Conservation (phyloP, 768 basidiomycete species). For the Boletus rubroflammeus region DNA sequence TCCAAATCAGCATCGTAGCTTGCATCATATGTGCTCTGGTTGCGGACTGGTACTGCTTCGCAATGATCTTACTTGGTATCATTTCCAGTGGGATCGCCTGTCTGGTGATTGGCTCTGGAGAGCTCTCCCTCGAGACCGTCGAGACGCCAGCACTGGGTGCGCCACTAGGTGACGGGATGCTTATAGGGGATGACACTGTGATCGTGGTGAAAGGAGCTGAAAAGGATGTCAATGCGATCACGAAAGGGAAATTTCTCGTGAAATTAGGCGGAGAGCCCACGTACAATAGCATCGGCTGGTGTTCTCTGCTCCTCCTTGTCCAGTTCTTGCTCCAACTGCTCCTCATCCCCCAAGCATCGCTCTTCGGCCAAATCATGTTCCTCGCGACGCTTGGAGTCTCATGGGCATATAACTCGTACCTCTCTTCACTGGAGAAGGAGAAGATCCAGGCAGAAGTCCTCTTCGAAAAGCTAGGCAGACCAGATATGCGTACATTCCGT, state of each 20-base stretch:
- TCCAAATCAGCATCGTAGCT: constrained; percentile 19
- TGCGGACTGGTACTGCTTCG: constrained; percentile 31
- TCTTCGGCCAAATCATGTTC: constrained; percentile 37
- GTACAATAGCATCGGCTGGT: constrained; percentile 25
- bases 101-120: constrained; percentile 30
- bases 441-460: constrained; percentile 24
- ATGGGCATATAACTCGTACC: constrained; percentile 35
- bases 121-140: constrained; percentile 16
- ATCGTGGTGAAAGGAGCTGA: constrained; percentile 33
- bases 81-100: constrained; percentile 31
- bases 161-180: constrained; percentile 32
- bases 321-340: constrained; percentile 35
- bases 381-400: constrained; percentile 30
- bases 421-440: constrained; percentile 37
- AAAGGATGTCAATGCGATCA: constrained; percentile 29
- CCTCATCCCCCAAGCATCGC: constrained; percentile 32
- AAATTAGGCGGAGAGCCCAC: constrained; percentile 8
- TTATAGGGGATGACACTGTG: constrained; percentile 23
- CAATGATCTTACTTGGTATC: constrained; percentile 34
- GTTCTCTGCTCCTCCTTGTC: constrained; percentile 29
- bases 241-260: constrained; percentile 30
- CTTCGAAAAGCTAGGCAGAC: constrained; percentile 13
- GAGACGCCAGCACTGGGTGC: constrained; percentile 20
- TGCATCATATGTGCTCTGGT: constrained; percentile 25
- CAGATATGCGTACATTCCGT: constrained; percentile 16